Conservation (phyloP, 2,329 filamentous ascomycete genomes). For the Fusarium tanahbumbuense region DNA sequence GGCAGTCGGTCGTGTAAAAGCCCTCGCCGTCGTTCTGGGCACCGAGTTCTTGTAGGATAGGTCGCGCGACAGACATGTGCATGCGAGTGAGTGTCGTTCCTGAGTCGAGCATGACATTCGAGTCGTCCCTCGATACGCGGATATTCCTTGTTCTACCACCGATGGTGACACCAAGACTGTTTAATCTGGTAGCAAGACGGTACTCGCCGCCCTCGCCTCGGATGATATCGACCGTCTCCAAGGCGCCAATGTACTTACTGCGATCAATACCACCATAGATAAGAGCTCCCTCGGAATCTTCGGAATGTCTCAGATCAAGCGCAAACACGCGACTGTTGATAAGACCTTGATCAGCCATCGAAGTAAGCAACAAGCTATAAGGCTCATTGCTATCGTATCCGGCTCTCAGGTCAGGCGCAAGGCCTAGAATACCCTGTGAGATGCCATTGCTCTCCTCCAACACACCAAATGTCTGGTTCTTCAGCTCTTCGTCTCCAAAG, state of each 20-base stretch:
- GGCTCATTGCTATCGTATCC: conserved; percentile 53
- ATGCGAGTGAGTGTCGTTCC: conserved; percentile 64
- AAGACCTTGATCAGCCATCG: conserved; percentile 58
- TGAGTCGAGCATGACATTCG: conserved; percentile 63
- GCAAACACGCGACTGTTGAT: conserved; percentile 64
- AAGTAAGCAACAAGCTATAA: conserved; percentile 67
- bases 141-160: conserved; percentile 35
- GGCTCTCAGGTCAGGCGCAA: conserved; percentile 56
- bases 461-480: conserved; percentile 63
- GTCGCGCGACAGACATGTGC: conserved; percentile 55
- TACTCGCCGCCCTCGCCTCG: conserved; percentile 51
- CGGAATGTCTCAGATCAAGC: conserved; percentile 61
- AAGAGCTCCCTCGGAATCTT: conserved; percentile 58
- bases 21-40: conserved; percentile 55
- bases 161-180: conserved; percentile 49
- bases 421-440: conserved; percentile 63
- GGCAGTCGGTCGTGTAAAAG: conserved; percentile 60
- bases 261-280: conserved; percentile 66
- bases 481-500: conserved; percentile 57
- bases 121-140: conserved; percentile 48
- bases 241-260: conserved; percentile 61
- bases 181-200: conserved; percentile 52
- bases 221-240: conserved; percentile 59
- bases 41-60: conserved; percentile 58
- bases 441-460: conserved; percentile 59